Evolutionary conservation across 345 rosid genomes (phyloP).

Genomic region (Sonneratia caseolaris): DNA sequence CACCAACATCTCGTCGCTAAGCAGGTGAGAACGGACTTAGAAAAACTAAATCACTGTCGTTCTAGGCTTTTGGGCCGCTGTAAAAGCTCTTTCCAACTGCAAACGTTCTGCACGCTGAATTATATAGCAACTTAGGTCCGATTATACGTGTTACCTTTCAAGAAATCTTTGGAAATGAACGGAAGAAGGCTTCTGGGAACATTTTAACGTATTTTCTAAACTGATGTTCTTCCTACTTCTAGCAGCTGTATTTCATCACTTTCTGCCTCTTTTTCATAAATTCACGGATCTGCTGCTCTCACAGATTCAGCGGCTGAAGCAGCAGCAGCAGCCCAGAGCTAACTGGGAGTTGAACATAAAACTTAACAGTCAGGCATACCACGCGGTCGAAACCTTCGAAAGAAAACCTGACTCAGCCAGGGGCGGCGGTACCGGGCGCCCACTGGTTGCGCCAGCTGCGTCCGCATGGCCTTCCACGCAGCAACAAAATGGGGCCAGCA

Average conservation of each 20-base stretch:
- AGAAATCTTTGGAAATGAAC: neutral
- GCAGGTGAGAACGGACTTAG: conserved; percentile 27
- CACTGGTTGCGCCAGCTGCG: conserved; percentile 24
- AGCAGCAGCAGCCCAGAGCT: conserved; percentile 26
- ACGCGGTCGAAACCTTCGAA: conserved; percentile 15
- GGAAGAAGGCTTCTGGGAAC: neutral
- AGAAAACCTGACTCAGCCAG: neutral
- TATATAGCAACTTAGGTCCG: too few species aligned
- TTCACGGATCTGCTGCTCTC: neutral
- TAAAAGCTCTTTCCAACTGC: too few species aligned
- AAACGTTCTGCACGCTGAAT: too few species aligned
- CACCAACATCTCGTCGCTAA: conserved; percentile 48
- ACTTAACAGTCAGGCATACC: conserved; percentile 6
- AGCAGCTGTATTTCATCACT: neutral
- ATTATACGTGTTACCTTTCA: neutral
- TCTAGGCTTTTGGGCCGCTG: too few species aligned
- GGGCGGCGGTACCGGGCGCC: neutral
- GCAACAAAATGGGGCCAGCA: conserved; percentile 31
- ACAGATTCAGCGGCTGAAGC: conserved; percentile 52
- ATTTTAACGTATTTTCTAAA: neutral
- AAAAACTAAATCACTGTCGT: too few species aligned
- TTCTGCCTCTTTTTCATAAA: neutral
- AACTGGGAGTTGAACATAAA: conserved; percentile 16
- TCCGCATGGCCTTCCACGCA: conserved; percentile 57
- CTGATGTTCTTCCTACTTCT: neutral